Conservation (phyloP, 2,329 filamentous ascomycete genomes). For the Aureobasidium vineae region DNA sequence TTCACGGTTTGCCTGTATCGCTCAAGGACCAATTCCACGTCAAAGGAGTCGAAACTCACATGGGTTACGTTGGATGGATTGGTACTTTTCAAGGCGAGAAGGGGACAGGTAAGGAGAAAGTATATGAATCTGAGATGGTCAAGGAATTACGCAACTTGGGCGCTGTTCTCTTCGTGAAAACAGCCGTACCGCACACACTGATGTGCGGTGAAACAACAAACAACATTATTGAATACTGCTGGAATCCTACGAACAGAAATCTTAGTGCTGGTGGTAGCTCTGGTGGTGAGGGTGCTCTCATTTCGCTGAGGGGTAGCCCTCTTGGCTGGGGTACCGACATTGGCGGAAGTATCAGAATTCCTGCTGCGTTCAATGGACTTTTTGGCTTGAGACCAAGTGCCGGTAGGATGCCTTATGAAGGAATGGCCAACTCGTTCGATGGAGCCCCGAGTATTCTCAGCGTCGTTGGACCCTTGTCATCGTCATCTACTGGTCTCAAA, state of each 20-base stretch:
- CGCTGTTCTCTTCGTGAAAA: constrained; percentile 57
- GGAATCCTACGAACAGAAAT: constrained; percentile 57
- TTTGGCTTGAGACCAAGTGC: constrained; percentile 57
- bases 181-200: constrained; percentile 56
- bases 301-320: constrained; percentile 54
- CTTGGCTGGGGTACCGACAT: constrained; percentile 59
- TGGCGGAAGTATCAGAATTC: constrained; percentile 58
- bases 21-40: constrained; percentile 53
- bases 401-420: constrained; percentile 56
- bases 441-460: constrained; percentile 64
- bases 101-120: constrained; percentile 50
- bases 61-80: constrained; percentile 67
- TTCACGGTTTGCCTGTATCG: constrained; percentile 51
- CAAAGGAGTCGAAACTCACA: constrained; percentile 47
- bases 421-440: constrained; percentile 61
- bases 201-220: constrained; percentile 62
- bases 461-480: constrained; percentile 62
- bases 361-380: constrained; percentile 59
- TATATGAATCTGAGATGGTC: constrained; percentile 60
- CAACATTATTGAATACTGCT: constrained; percentile 59
- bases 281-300: constrained; percentile 59
- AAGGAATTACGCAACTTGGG: constrained; percentile 54
- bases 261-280: constrained; percentile 58
- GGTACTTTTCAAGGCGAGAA: constrained; percentile 58
- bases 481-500: constrained; percentile 54